Base-by-base conservation (phyloP, 495 filamentous ascomycete genomes). In the Tuber indicum region DNA sequence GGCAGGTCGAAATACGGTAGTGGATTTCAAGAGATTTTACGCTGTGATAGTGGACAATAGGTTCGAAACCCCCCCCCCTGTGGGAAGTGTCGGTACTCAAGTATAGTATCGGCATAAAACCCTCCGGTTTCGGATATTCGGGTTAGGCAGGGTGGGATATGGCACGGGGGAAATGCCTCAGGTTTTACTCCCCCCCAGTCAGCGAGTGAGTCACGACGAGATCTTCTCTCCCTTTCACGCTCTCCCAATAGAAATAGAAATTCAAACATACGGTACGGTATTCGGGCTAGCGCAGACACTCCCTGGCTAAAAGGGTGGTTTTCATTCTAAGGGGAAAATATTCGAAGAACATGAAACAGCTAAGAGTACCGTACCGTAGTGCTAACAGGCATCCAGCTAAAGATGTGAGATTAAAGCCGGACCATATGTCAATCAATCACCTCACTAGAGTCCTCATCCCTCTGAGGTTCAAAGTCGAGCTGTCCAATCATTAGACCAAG, bases 401-500 rank as follows among this genome's bases (percentile, higher is more conserved):
- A 32, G 9, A 62, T 62, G n/a, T 32, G n/a, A 32, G 0, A 26
- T 16, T 7, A 66, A 36, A 12, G 26, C 4, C 16, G 26, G 58
- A 66, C 58, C 26, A 36, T 36, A 36, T 36, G 17, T 36, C 58
- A 66, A 19, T 66, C 26, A 66, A 66, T 66, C 36, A 2, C 14
- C 26, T 46, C 45, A 46, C 45, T 10, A 66, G 58, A 76, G 39
- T 32, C 74, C 39, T 46, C 79, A 74, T 79, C 78, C 9, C 46
- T 78, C 70, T 82, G 81, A 10, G 81, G 81, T 49, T 82, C 81
- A 72, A 82, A 79, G 44, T 81, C 79, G 10, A 84, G 72, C 83
- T 84, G 46, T 36, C 52, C n/a, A 62, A 16, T 74, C 46, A 73
- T 52, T 66, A 46, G 19, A 42, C n/a, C 47, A n/a, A 26, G 69